phyloP scores from a whole-genome alignment of 2,329 filamentous ascomycete genomes.

The Pestalotiopsis sp. region DNA sequence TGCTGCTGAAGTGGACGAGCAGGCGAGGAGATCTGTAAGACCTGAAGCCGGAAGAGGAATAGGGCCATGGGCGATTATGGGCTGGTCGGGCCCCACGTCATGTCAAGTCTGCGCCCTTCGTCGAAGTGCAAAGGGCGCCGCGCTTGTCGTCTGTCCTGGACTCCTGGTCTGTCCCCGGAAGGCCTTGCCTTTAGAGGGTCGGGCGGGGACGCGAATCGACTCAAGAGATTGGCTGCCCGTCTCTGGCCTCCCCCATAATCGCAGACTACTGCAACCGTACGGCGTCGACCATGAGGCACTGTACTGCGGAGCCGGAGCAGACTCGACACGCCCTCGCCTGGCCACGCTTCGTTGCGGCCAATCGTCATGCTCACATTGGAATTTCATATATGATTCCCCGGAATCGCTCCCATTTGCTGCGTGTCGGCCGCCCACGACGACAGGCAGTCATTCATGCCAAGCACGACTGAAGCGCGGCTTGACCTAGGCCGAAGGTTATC shows the following conservation, averaged over 20 bases:
- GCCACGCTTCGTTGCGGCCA: not conserved
- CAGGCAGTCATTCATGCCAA: not conserved
- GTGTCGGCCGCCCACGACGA: not conserved
- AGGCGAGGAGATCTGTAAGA: constrained; percentile 2
- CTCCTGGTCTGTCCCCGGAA: not conserved
- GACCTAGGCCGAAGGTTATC: not conserved
- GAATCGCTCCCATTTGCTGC: not conserved
- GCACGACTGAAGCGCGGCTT: not conserved
- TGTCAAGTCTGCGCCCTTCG: constrained; percentile 40
- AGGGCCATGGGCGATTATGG: not conserved
- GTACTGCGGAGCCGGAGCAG: constrained; percentile 7
- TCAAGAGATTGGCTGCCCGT: constrained; percentile 3
- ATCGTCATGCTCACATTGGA: not conserved
- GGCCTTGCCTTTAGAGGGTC: not conserved
- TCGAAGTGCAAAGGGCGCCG: constrained; percentile 33
- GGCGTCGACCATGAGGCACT: not conserved
- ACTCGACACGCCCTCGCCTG: not conserved
- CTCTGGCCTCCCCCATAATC: not conserved
- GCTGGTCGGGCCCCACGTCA: constrained; percentile 12
- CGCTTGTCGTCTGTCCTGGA: constrained; percentile 1
- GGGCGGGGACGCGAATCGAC: not conserved
- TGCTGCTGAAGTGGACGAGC: not conserved
- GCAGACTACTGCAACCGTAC: constrained; percentile 9
- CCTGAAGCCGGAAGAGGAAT: constrained; percentile 2
- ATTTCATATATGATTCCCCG: not conserved